phyloP scores from a whole-genome alignment of 768 basidiomycete genomes.

The Rhodotorula graminis region DNA sequence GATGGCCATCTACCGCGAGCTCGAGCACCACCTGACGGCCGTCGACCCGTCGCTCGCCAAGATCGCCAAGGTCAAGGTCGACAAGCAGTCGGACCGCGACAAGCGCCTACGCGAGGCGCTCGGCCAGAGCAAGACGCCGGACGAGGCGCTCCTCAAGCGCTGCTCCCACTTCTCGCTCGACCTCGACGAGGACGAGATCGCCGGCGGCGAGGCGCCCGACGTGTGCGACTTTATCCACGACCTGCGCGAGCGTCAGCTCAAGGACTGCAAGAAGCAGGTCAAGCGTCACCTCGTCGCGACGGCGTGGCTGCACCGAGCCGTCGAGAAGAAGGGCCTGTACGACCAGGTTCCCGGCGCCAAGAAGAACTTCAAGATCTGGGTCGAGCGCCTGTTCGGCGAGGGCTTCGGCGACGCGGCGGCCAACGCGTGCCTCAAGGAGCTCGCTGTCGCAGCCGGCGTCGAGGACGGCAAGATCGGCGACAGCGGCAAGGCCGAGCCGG shows the following conservation, averaged over 20 bases:
- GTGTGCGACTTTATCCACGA: conserved; percentile 87
- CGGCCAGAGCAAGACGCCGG: conserved; percentile 63
- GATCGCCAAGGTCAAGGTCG: conserved; percentile 52
- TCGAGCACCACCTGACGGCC: conserved; percentile 86
- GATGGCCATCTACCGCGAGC: conserved; percentile 74
- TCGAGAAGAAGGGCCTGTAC: conserved; percentile 1
- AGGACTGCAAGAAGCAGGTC: conserved; percentile 72
- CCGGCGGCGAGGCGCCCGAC: conserved; percentile 67
- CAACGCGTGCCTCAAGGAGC: conserved; percentile 34
- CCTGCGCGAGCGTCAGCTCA: conserved; percentile 71
- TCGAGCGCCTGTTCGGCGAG: conserved; percentile 25
- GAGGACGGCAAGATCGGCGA: conserved; percentile 25
- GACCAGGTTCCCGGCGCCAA: neutral
- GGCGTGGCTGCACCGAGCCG: conserved; percentile 56
- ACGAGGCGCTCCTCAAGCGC: conserved; percentile 78
- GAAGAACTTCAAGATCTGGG: conserved; percentile 1
- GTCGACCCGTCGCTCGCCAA: conserved; percentile 65
- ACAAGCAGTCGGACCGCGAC: conserved; percentile 69
- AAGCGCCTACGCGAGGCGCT: conserved; percentile 78
- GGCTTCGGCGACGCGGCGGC: conserved; percentile 43
- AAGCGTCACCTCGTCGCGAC: conserved; percentile 62
- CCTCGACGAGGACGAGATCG: conserved; percentile 42
- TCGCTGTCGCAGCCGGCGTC: conserved; percentile 41
- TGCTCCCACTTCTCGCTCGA: conserved; percentile 92
- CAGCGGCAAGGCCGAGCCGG: conserved; percentile 39